These are phyloP conservation scores for Podospora didyma DNA, from an alignment of 495 filamentous ascomycete genomes.

Conservation along the genomic window DNA sequence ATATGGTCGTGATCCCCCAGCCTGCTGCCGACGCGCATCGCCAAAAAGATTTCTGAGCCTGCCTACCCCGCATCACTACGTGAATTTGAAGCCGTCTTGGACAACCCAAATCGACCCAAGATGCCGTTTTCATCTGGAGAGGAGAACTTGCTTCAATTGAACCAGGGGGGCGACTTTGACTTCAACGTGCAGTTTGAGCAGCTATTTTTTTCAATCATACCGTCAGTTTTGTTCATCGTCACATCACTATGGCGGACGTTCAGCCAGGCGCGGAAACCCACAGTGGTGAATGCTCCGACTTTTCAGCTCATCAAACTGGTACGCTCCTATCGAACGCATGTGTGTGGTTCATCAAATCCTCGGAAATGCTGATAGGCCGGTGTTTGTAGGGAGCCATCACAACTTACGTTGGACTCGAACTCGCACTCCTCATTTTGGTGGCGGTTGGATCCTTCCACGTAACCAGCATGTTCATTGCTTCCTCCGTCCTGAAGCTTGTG, in stretches of 20 bases:
- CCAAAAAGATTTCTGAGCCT: too few species aligned
- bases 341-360: too few species aligned
- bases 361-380: neutral
- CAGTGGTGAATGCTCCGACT: constrained; percentile 30
- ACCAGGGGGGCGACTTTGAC: constrained; percentile 28
- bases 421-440: constrained; percentile 23
- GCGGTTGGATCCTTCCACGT: constrained; percentile 14
- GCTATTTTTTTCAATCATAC: constrained; percentile 37
- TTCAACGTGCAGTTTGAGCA: constrained; percentile 42
- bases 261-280: constrained; percentile 24
- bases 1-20: too few species aligned
- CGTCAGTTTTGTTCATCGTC: constrained; percentile 33
- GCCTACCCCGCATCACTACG: too few species aligned
- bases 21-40: too few species aligned
- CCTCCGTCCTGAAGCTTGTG: constrained; percentile 26
- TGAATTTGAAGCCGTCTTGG: too few species aligned
- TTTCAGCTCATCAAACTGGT: constrained; percentile 35
- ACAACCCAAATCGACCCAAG: too few species aligned
- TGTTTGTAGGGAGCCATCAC: constrained; percentile 18
- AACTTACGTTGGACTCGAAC: constrained; percentile 29
- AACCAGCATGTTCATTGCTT: constrained; percentile 21
- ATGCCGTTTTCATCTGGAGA: constrained; percentile 3
- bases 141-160: neutral
- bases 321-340: constrained; percentile 3
- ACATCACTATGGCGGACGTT: constrained; percentile 28